A percentile compares a stretch with the other conserved stretches of the same genome.
These are phyloP conservation scores for Cystoderma amianthinum DNA, from an alignment of 768 basidiomycete genomes.

Conservation along the genomic window DNA sequence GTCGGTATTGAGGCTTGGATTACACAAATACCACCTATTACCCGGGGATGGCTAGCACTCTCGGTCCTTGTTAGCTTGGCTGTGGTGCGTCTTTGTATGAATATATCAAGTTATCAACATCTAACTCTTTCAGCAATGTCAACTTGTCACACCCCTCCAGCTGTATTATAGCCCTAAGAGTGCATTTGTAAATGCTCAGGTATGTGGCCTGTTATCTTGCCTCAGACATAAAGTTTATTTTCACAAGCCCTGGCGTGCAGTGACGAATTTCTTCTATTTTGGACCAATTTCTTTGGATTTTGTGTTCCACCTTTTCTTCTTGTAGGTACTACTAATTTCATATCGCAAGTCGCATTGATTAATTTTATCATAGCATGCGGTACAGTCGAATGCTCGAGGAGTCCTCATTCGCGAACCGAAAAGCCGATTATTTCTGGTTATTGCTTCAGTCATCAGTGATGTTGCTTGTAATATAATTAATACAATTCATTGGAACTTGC, in stretches of 20 bases:
- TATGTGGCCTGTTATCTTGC: slow-evolving; percentile 17
- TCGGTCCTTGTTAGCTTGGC: slow-evolving; percentile 78
- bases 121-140: slow-evolving; percentile 65
- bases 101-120: neutral
- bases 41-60: slow-evolving; percentile 77
- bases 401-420: slow-evolving; percentile 85
- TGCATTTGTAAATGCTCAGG: slow-evolving; percentile 78
- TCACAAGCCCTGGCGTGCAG: slow-evolving; percentile 73
- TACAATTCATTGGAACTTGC: slow-evolving; percentile 4
- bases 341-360: neutral
- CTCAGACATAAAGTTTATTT: neutral
- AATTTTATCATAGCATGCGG: slow-evolving; percentile 65
- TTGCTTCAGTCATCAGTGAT: slow-evolving; percentile 77
- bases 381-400: slow-evolving; percentile 97
- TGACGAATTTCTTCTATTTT: slow-evolving; percentile 95
- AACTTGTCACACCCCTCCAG: slow-evolving; percentile 84
- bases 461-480: slow-evolving; percentile 61
- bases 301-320: slow-evolving; percentile 97
- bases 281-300: slow-evolving; percentile 91
- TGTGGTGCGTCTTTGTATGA: slow-evolving; percentile 62
- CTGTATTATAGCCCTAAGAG: slow-evolving; percentile 90
- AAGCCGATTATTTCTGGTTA: slow-evolving; percentile 95
- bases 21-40: slow-evolving; percentile 86
- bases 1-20: slow-evolving; percentile 90
- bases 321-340: slow-evolving; percentile 47